Conservation (phyloP, 139 green algal genomes). For the Chlorella sorokiniana region DNA sequence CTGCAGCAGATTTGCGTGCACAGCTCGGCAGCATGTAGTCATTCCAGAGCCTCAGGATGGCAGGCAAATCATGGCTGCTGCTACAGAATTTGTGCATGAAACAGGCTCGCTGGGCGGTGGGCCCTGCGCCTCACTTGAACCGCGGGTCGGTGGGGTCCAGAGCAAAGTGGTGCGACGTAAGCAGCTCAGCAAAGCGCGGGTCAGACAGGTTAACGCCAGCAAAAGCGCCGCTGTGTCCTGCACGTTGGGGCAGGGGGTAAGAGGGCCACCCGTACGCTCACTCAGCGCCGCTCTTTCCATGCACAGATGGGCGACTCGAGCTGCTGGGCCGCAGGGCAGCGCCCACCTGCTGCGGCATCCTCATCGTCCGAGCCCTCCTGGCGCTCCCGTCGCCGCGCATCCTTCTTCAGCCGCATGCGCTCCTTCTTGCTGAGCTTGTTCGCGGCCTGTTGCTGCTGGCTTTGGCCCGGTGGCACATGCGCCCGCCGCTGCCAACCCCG, state of each 20-base stretch:
- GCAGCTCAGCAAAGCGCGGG: slow-evolving; percentile 77
- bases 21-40: neutral
- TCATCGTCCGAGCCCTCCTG: slow-evolving; percentile 54
- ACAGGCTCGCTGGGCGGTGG: neutral
- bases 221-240: neutral
- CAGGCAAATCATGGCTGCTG: neutral
- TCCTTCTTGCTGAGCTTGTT: slow-evolving; percentile 57
- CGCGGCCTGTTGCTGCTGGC: neutral
- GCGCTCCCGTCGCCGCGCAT: slow-evolving; percentile 32
- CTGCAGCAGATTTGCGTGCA: neutral
- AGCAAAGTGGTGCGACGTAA: slow-evolving; percentile 72
- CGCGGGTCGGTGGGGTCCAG: slow-evolving; percentile 93
- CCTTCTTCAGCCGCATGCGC: slow-evolving; percentile 48
- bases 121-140: slow-evolving; percentile 47
- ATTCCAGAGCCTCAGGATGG: neutral
- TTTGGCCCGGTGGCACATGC: neutral
- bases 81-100: neutral
- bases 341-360: slow-evolving; percentile 36
- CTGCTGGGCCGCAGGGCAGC: too few species aligned
- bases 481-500: neutral
- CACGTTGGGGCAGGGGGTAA: neutral
- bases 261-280: neutral
- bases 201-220: slow-evolving; percentile 66
- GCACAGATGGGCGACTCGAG: neutral
- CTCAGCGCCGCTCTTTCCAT: neutral